Conservation (phyloP, 2,329 filamentous ascomycete species). For the Fusarium praegraminearum region DNA sequence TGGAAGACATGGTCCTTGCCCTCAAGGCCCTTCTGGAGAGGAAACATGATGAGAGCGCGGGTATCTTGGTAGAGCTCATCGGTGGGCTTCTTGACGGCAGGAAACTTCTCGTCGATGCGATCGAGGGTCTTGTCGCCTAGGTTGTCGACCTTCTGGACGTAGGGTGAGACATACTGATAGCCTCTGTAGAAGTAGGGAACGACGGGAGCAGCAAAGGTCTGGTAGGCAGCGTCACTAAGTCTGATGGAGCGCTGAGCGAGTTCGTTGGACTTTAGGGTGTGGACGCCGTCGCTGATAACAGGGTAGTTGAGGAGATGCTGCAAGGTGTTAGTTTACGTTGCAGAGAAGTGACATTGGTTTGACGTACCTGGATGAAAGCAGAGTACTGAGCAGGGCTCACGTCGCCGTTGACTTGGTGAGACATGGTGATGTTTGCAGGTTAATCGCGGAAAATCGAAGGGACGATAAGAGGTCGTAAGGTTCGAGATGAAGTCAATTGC, state of each 20-base stretch:
- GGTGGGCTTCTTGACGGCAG: conserved; percentile 80
- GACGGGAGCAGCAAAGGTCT: conserved; percentile 80
- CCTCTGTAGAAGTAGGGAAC: conserved; percentile 78
- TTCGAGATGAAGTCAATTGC: conserved; percentile 27
- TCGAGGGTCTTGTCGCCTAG: conserved; percentile 78
- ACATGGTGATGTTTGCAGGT: conserved; percentile 51
- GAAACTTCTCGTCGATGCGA: conserved; percentile 77
- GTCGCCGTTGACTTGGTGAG: conserved; percentile 64
- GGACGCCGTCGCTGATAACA: conserved; percentile 81
- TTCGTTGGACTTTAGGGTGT: conserved; percentile 82
- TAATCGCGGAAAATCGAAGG: conserved; percentile 13
- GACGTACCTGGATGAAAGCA: conserved; percentile 60
- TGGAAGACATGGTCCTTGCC: conserved; percentile 71
- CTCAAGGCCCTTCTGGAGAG: conserved; percentile 71
- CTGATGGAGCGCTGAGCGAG: conserved; percentile 86
- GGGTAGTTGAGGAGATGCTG: conserved; percentile 90
- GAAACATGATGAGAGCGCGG: conserved; percentile 70
- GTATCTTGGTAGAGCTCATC: conserved; percentile 75
- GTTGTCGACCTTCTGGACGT: conserved; percentile 83
- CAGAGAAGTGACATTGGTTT: background rate
- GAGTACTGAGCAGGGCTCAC: conserved; percentile 59
- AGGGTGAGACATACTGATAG: conserved; percentile 85
- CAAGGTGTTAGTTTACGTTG: conserved; percentile 9
- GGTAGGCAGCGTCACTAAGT: conserved; percentile 79
- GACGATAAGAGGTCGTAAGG: conserved; percentile 1